phyloP scores from a whole-genome alignment of 2,329 filamentous ascomycete genomes.

The Westerdykella aurantiaca region DNA sequence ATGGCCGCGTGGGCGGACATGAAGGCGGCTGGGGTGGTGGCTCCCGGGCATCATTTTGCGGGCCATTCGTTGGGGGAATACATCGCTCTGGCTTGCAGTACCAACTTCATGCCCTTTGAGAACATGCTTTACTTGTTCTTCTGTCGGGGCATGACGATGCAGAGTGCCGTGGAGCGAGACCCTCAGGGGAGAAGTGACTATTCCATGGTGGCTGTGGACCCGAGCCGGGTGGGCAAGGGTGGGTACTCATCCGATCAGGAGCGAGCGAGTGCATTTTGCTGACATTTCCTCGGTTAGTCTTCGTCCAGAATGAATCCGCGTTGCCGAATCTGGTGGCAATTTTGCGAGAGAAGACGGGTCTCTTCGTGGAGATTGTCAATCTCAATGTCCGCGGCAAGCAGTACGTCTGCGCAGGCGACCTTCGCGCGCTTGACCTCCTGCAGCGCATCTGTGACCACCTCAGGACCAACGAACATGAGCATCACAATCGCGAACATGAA shows the following conservation, averaged over 20 bases:
- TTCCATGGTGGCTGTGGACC: conserved; percentile 17
- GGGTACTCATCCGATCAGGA: too few relatives aligned
- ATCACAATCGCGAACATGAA: too few relatives aligned
- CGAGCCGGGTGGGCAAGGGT: conserved; percentile 7
- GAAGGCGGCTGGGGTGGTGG: conserved; percentile 2
- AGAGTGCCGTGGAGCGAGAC: conserved; percentile 14
- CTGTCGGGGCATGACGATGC: conserved; percentile 17
- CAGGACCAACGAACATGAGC: too few relatives aligned
- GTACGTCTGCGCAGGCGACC: conserved; percentile 35
- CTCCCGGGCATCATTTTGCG: not conserved
- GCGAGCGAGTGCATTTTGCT: too few relatives aligned
- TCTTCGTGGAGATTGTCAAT: conserved; percentile 16
- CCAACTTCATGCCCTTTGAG: conserved; percentile 13
- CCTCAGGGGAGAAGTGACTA: conserved; percentile 9
- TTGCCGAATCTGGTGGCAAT: too few relatives aligned
- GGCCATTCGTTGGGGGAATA: conserved; percentile 17
- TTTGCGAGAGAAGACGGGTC: too few relatives aligned
- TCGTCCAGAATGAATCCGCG: too few relatives aligned
- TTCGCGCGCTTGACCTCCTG: not conserved
- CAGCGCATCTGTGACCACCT: not conserved
- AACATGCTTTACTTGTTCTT: conserved; percentile 12
- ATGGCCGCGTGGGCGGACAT: conserved; percentile 7
- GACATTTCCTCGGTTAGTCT: too few relatives aligned
- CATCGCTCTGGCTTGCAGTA: conserved; percentile 8
- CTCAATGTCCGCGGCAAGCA: conserved; percentile 15